Base-by-base conservation (phyloP, 2,329 filamentous ascomycete species). In the Monosporascus sp. region DNA sequence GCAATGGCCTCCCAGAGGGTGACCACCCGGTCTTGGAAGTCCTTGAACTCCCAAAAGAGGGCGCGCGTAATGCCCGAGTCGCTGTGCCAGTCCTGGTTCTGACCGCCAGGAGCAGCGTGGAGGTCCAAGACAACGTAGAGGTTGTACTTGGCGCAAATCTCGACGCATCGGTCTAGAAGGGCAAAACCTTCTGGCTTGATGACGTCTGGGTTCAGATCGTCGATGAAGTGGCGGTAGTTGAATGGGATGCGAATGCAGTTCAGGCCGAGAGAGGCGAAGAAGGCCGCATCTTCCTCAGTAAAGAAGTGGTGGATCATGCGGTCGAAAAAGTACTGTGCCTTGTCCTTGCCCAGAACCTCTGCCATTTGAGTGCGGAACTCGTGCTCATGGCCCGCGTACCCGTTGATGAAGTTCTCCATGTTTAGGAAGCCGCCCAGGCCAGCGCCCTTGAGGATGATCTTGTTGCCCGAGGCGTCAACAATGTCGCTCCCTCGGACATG, bases 191-290 rank as follows among this genome's bases (percentile, higher is more conserved):
- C 64, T n/a, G 69, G 58, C 57, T 76, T 77, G 49, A 77, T 64
- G 7, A 76, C 72, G 8, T 67, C 60, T 0, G 76, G 76, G 54
- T 78, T 74, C 65, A 72, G 67, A 56, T 77, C 73, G 56, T 79
- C 75, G 56, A 77, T 73, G 51, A 80, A 78, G 60, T 79, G 76
- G 1, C 75, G 72, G 61, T 83, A 80, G 61, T 83, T 83, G 67
- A 84, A 80, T 1, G 80, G 79, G 24, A 84, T 65, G 1, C 81
- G 74, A n/a, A 83, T 69, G 62, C 78, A 83, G 62, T 83, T 84
- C 22, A 84, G 66, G 1, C 78, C 78, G 2, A 79, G 66, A 2
- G 70, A 75, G 7, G 78, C 75, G 56, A 81, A 77, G 65, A 81
- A 82, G 49, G 74, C 73, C 35, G 81, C 80, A 55, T 84, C 81